Base-by-base conservation (phyloP, 257 asterid species). In the Salvia hispanica region DNA sequence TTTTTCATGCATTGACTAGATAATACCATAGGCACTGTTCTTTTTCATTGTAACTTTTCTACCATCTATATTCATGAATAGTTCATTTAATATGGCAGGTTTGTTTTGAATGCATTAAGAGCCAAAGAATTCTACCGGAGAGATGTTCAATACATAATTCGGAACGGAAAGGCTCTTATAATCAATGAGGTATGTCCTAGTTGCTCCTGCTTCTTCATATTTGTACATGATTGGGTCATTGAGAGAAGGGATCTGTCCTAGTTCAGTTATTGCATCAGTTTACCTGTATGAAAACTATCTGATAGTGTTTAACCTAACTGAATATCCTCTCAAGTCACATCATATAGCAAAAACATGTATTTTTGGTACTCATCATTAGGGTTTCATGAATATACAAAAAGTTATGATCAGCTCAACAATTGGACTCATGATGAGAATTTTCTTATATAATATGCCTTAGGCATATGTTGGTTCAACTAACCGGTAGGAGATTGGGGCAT, bases 121-220 rank as follows among this genome's bases (percentile, higher is more conserved):
- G 99, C 99, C 72, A 94, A 94, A 74, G 97, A 94, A 76, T 90
- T 94, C 80, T 94, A 86, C 78, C 82, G 88, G 74, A 81, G 85
- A 9, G 99, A 91, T 82, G 99, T 94, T 66, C 96, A 94, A 72
- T 94, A 90, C 86, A 91, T 91, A 71, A 92, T 94, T 73, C 84
- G 95, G 78, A 81, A 84, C 57, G 95, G 95, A 66, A 85, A 85
- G 84, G 97, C 96, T 82, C 83, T 94, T 70, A 88, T 94, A 81
- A 83, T 94, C 71, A 90, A 90, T 28, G 97, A 93, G 97, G 99
- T 56, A 69, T 62, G 54, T 15, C 57, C 36, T 42, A 54, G 28
- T 53, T 64, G 16, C 50, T 51, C 53, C n/a, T n/a, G 46, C 44
- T 69, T 48, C 18, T 74, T 51, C 44, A 34, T 10, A 33, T 67